These are phyloP conservation scores for Metschnikowia kofuensis DNA, from an alignment of 805 yeast species.

Conservation along the genomic window DNA sequence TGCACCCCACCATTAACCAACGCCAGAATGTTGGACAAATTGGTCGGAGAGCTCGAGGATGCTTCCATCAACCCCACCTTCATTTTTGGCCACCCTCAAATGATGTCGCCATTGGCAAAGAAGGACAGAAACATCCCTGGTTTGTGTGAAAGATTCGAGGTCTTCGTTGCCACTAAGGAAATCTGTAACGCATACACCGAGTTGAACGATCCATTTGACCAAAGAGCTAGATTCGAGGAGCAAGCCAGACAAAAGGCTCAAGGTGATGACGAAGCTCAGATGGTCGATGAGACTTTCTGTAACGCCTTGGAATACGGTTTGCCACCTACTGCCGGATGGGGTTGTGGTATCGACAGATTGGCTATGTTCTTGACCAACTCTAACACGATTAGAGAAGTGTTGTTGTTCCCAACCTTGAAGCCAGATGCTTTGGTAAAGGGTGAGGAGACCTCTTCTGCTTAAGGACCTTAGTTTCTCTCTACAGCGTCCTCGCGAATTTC, in stretches of 20 bases:
- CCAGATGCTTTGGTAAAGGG: slow-evolving; percentile 62
- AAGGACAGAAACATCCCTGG: slow-evolving; percentile 91
- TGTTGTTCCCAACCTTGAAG: slow-evolving; percentile 97
- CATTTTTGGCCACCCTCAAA: slow-evolving; percentile 97
- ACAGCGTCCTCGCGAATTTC: neutral
- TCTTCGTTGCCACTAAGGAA: slow-evolving; percentile 97
- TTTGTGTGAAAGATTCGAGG: slow-evolving; percentile 96
- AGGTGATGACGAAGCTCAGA: slow-evolving; percentile 98
- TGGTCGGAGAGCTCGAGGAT: slow-evolving; percentile 96
- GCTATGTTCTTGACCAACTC: slow-evolving; percentile 98
- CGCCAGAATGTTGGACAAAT: slow-evolving; percentile 98
- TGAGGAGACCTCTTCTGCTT: slow-evolving; percentile 24
- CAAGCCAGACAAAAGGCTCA: slow-evolving; percentile 98
- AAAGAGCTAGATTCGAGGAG: slow-evolving; percentile 95
- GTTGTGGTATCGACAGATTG: slow-evolving; percentile 97
- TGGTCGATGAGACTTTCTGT: slow-evolving; percentile 95
- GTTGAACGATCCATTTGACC: slow-evolving; percentile 98
- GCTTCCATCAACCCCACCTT: slow-evolving; percentile 94
- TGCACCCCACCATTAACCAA: slow-evolving; percentile 93
- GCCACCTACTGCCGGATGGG: slow-evolving; percentile 99
- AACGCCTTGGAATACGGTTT: slow-evolving; percentile 97
- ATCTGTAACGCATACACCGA: slow-evolving; percentile 98
- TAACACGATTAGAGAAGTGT: slow-evolving; percentile 94
- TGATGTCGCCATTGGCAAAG: slow-evolving; percentile 99
- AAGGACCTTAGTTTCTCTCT: neutral